Base-by-base conservation (phyloP, 805 yeast genomes). In the Kodamaea leandrae region DNA sequence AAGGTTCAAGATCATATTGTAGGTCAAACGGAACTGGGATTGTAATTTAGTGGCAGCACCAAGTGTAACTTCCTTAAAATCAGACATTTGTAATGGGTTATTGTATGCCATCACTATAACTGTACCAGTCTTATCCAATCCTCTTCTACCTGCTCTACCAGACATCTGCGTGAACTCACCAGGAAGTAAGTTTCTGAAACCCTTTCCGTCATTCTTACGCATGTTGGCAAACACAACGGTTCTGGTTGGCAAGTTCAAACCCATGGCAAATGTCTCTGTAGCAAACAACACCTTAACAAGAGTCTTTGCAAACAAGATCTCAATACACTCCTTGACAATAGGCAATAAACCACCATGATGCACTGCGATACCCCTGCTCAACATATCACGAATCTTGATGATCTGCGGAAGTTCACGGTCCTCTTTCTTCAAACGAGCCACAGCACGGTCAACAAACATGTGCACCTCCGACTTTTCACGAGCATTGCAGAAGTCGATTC, bases 111-210 rank as follows among this genome's bases (percentile, higher is more conserved):
- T 88, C 5, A 90, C 80, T 47, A 93, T 88, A 9, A 93, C 99
- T 0, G 97, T 91, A 57, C 99, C 99, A 0, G 86, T 87, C 15
- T 80, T 68, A 68, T 93, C 99, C 49, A 93, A 67, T 25, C 99
- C 99, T 71, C 99, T 81, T 66, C 99, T 81, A 45, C 99, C 99
- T 0, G 99, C 99, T 63, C 99, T 78, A 33, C 99, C 99, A 0
- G 97, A 90, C 99, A 93, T 93, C 64, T 91, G 99, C 0, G 98
- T 93, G 59, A 91, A 93, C 60, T 93, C 99, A 41, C 99, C 99
- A 0, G 99, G 96, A 7, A 83, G 73, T 45, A 93, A 71, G 55
- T 83, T 78, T 62, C 99, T 76, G 63, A 87, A 80, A 0, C 77
- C 77, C 21, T 81, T 75, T 34, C 98, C 98, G 58, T 93, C 99